Evolutionary conservation across 257 asterid species (phyloP).

Genomic region (Scutellaria minor): DNA sequence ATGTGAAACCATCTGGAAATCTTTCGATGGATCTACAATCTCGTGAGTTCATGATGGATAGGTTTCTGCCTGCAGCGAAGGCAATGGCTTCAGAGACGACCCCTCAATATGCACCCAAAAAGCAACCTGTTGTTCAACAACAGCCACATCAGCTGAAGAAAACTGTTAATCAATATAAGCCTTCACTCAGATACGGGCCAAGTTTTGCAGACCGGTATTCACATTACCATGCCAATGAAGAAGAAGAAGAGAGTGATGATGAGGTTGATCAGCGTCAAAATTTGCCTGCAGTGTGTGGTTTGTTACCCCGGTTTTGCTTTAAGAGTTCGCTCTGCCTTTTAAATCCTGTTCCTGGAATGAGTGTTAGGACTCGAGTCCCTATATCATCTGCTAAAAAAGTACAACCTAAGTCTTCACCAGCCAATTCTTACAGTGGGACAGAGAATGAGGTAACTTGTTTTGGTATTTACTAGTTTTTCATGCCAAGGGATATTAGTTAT

Average conservation of each 20-base stretch:
- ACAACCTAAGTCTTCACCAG: slow-evolving; percentile 51
- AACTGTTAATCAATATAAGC: slow-evolving; percentile 43
- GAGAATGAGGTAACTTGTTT: slow-evolving; percentile 60
- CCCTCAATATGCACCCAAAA: slow-evolving; percentile 63
- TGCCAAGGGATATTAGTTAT: neutral
- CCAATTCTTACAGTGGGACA: slow-evolving; percentile 53
- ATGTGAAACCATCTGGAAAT: slow-evolving; percentile 40
- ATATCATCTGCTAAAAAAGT: slow-evolving; percentile 50
- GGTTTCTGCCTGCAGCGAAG: slow-evolving; percentile 95
- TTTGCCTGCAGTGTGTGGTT: slow-evolving; percentile 61
- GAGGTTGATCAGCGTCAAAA: slow-evolving; percentile 47
- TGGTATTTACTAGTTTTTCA: neutral
- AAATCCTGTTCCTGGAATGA: slow-evolving; percentile 68
- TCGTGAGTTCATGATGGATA: slow-evolving; percentile 78
- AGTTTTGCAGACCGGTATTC: slow-evolving; percentile 61
- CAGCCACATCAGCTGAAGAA: slow-evolving; percentile 48
- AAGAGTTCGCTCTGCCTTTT: slow-evolving; percentile 58
- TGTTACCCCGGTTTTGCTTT: slow-evolving; percentile 79
- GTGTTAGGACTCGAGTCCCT: slow-evolving; percentile 61
- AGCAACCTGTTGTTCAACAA: slow-evolving; percentile 44
- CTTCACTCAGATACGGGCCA: slow-evolving; percentile 83
- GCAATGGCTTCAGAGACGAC: slow-evolving; percentile 72
- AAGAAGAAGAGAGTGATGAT: slow-evolving; percentile 65
- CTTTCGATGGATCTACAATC: slow-evolving; percentile 50
- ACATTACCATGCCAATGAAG: slow-evolving; percentile 44